A percentile compares a stretch with the other conserved stretches of the same genome.
phyloP scores from a whole-genome alignment of 1,284 basidiomycete genomes.

The Marasmius tenuissimus region DNA sequence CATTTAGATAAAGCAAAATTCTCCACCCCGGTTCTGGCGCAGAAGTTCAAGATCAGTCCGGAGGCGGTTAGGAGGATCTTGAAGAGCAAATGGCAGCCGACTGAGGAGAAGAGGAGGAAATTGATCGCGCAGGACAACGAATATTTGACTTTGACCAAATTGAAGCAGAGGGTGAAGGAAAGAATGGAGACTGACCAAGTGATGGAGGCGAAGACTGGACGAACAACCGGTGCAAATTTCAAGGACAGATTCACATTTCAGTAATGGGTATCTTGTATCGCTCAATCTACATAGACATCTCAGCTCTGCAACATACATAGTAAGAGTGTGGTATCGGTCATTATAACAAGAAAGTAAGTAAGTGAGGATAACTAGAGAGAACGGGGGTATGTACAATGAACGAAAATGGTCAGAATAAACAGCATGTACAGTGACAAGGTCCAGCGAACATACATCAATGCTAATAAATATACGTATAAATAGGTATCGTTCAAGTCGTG shows the following conservation, averaged over 20 bases:
- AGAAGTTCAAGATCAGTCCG: constrained; percentile 80
- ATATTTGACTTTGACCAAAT: constrained; percentile 32
- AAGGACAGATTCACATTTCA: constrained; percentile 42
- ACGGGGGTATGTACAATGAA: background rate
- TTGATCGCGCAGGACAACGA: constrained; percentile 61
- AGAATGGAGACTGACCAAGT: constrained; percentile 16
- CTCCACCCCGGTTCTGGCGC: constrained; percentile 69
- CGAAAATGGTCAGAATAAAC: background rate
- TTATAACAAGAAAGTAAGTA: background rate
- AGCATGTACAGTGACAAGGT: background rate
- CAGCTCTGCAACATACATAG: constrained; percentile 11
- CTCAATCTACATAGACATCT: background rate
- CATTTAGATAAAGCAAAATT: constrained; percentile 68
- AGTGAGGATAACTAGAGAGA: no score
- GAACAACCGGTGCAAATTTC: constrained; percentile 21
- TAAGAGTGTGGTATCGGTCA: constrained; percentile 17
- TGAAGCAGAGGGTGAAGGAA: constrained; percentile 44
- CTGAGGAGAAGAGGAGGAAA: constrained; percentile 52
- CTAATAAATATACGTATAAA: constrained; percentile 18
- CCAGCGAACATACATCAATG: background rate
- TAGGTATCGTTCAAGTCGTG: constrained; percentile 14
- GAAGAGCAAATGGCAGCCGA: constrained; percentile 78
- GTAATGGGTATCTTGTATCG: constrained; percentile 16
- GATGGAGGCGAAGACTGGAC: constrained; percentile 18
- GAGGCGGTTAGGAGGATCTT: constrained; percentile 87